phyloP scores from a whole-genome alignment of 352 stramenopile genomes.

The Phytopythium oedochilum region DNA sequence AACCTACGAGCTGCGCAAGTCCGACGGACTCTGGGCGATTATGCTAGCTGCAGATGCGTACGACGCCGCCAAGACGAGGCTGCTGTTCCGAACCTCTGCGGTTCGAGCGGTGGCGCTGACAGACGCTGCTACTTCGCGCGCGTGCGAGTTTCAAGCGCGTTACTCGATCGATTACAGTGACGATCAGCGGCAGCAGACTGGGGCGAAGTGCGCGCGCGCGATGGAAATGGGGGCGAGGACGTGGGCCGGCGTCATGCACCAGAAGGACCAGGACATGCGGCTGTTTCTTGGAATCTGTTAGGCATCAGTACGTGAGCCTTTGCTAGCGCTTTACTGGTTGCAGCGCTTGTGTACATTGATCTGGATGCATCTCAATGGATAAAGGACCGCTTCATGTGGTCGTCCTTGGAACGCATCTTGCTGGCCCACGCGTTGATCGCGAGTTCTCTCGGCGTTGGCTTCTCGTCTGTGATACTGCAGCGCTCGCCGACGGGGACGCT shows the following conservation, averaged over 20 bases:
- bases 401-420: background rate
- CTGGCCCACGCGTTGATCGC: too few relatives aligned
- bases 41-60: background rate
- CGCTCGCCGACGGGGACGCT: background rate
- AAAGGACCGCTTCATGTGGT: background rate
- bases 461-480: too few relatives aligned
- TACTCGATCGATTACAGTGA: background rate
- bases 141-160: background rate
- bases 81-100: constrained; percentile 1
- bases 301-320: too few relatives aligned
- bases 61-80: background rate
- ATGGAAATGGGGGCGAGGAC: background rate
- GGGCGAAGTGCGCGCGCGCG: background rate
- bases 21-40: background rate
- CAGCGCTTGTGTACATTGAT: too few relatives aligned
- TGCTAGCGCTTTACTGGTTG: too few relatives aligned
- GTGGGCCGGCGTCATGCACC: background rate
- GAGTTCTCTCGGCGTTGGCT: background rate
- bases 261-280: constrained; percentile 2
- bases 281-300: background rate
- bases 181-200: background rate
- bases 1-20: background rate
- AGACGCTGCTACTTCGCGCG: background rate
- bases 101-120: background rate
- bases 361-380: too few relatives aligned